phyloP scores from a whole-genome alignment of 345 rosid species.

The Brassica rapa region DNA sequence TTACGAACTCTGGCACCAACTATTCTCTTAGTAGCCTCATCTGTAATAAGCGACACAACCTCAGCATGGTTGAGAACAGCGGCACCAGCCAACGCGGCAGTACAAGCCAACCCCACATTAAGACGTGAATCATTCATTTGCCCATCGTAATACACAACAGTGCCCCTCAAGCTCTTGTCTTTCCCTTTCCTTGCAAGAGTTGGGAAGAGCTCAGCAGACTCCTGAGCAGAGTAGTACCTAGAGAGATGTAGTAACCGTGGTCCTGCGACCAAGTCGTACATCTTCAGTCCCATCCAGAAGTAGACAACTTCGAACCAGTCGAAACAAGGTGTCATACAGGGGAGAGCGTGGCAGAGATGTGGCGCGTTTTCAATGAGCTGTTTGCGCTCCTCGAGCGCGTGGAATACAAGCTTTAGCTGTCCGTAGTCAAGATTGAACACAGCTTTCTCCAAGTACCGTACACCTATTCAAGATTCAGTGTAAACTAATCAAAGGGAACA shows the following conservation, averaged over 20 bases:
- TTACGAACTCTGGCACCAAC: conserved; percentile 85
- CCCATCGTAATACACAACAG: conserved; percentile 96
- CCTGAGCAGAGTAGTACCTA: conserved; percentile 81
- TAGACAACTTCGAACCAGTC: conserved; percentile 92
- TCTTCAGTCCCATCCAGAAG: conserved; percentile 93
- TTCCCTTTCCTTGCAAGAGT: conserved; percentile 86
- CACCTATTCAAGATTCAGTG: conserved; percentile 50
- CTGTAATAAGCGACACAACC: conserved; percentile 75
- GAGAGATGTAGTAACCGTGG: conserved; percentile 77
- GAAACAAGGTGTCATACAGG: conserved; percentile 99
- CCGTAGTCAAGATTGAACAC: conserved; percentile 94
- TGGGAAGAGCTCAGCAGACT: conserved; percentile 87
- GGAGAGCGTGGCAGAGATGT: conserved; percentile 90
- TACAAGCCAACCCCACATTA: conserved; percentile 85
- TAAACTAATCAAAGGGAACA: background rate
- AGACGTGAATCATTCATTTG: conserved; percentile 98
- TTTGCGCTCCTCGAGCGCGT: conserved; percentile 94
- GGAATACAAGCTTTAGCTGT: conserved; percentile 88
- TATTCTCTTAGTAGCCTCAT: conserved; percentile 57
- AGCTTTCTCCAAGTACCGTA: conserved; percentile 98
- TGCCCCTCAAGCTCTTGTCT: conserved; percentile 68
- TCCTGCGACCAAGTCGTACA: conserved; percentile 99
- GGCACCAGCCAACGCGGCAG: conserved; percentile 95
- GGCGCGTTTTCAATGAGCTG: conserved; percentile 96
- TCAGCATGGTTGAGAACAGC: conserved; percentile 95